Evolutionary conservation across 495 filamentous ascomycete genomes (phyloP), one percentile per base, ranked within the genome.

Genomic region (Lophiostoma macrostomum): DNA sequence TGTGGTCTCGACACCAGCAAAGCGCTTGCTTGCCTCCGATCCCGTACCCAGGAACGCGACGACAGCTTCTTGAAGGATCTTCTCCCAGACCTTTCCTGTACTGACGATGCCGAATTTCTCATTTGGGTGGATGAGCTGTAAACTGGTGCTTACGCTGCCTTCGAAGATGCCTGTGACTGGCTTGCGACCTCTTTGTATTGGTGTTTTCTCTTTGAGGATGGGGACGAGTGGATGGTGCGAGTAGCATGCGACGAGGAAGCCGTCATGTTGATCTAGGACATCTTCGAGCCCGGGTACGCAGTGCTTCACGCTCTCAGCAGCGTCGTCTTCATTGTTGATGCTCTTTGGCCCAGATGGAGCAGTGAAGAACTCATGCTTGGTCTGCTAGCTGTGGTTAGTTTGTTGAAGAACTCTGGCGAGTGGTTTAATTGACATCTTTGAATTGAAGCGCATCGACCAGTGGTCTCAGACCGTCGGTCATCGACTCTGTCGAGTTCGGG

Each of bases 131-230:
- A 84, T 60, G 6, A 71, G 36, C 18, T 73, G 64, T 4, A 88
- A 68, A 1, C 82, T 78, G 0, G 82, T 73, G 1, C 77, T 69
- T 4, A 95, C 67, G 53, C 82, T 85, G 2, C 88, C 85, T 68
- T 96, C 91, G 61, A 96, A 90, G 43, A 97, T 96, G 4, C 91
- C 93, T 0, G 85, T 83, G 3, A 91, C 85, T 12, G 78, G 77
- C 52, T 77, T 80, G 28, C 65, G 67, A 1, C 48, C 59, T n/a
- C 66, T 49, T 10, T 40, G 42, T 16, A 66, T 43, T 38, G 41
- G 14, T 61, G 49, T 10, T 38, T 34, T 25, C 38, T 28, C 72
- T 73, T 53, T 68, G 56, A 96, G 69, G 25, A 73, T 64, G 0
- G 75, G 66, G 8, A 95, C 86, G 3, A 96, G 80, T 0, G 90